These are phyloP conservation scores for Saccharomyces hybrid DNA, from an alignment of 1,139 yeast genomes.

Conservation along the genomic window DNA sequence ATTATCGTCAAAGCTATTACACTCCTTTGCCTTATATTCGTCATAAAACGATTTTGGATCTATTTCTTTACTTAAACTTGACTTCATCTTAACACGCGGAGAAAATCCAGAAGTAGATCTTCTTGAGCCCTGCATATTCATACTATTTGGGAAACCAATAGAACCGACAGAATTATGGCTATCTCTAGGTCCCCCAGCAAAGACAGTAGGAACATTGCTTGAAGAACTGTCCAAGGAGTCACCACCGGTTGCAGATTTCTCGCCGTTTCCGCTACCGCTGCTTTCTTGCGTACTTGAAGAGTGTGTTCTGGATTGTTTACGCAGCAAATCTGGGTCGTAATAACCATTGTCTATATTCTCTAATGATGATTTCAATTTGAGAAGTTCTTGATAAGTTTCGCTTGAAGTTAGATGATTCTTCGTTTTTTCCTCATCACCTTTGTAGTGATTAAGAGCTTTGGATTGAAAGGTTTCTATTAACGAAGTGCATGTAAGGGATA, in stretches of 20 bases:
- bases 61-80: slow-evolving; percentile 25
- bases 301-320: slow-evolving; percentile 36
- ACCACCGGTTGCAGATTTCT: not conserved
- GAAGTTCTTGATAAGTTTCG: slow-evolving; percentile 18
- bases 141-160: slow-evolving; percentile 10
- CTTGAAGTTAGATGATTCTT: slow-evolving; percentile 35
- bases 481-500: slow-evolving; percentile 36
- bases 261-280: slow-evolving; percentile 11
- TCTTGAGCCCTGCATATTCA: slow-evolving; percentile 7
- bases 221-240: slow-evolving; percentile 7
- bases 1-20: not conserved
- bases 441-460: slow-evolving; percentile 19
- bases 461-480: slow-evolving; percentile 18
- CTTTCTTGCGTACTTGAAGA: slow-evolving; percentile 17
- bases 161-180: slow-evolving; percentile 23
- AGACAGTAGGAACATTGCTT: slow-evolving; percentile 14
- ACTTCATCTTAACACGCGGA: slow-evolving; percentile 17
- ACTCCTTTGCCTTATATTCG: not conserved
- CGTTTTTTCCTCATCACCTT: slow-evolving; percentile 23
- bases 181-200: slow-evolving; percentile 24
- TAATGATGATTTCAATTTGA: slow-evolving; percentile 19
- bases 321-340: slow-evolving; percentile 47
- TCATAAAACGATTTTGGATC: slow-evolving; percentile 5
- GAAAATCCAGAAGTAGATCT: slow-evolving; percentile 7
- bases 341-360: slow-evolving; percentile 55